phyloP scores from a whole-genome alignment of 345 rosid species.

The Durio zibethinus region DNA sequence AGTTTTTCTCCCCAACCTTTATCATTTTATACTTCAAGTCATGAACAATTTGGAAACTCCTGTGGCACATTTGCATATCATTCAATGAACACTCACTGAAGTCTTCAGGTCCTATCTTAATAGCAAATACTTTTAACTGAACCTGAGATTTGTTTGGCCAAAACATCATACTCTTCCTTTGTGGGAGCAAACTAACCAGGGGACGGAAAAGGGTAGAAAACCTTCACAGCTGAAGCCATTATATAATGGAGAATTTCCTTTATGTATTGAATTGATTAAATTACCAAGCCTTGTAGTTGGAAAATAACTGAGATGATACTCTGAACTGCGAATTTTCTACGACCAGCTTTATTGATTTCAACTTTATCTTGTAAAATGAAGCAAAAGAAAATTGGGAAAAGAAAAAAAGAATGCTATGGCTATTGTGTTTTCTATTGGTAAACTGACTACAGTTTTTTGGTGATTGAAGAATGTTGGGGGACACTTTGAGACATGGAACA shows the following conservation, averaged over 20 bases:
- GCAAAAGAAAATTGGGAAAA: background rate
- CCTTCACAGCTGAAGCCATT: background rate
- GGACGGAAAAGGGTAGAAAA: background rate
- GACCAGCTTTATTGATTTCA: background rate
- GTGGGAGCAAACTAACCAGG: background rate
- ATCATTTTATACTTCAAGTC: background rate
- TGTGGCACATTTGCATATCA: too few species aligned
- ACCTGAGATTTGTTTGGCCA: too few species aligned
- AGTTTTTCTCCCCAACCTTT: conserved; percentile 29
- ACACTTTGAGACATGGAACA: conserved; percentile 90
- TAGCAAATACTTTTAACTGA: too few species aligned
- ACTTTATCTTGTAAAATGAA: background rate
- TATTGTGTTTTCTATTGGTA: background rate
- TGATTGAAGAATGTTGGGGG: conserved; percentile 81
- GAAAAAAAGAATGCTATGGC: background rate
- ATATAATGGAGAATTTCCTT: background rate
- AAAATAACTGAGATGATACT: background rate
- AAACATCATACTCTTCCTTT: background rate
- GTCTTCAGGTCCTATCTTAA: too few species aligned
- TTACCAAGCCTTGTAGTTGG: background rate
- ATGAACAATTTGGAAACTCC: background rate
- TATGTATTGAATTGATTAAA: background rate
- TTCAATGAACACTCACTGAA: too few species aligned
- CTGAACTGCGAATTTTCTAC: background rate
- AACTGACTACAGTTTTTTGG: background rate